Evolutionary conservation across 352 stramenopile genomes (phyloP).

Genomic region (Pythium scleroteichum): DNA sequence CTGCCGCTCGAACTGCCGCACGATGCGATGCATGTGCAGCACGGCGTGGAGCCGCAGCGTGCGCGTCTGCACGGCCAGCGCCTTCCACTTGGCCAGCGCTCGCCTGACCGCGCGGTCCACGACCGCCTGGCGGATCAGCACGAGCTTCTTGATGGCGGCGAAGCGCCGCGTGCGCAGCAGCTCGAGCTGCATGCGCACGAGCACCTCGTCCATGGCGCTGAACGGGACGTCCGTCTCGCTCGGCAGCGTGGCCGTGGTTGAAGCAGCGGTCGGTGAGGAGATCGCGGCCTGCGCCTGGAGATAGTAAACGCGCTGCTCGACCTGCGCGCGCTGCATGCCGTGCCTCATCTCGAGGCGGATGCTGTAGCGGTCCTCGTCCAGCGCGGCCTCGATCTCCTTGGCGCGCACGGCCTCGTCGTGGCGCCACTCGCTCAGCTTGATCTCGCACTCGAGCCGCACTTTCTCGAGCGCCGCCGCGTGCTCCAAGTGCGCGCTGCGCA

Average conservation of each 20-base stretch:
- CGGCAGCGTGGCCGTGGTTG: neutral
- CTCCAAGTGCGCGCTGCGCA: conserved; percentile 49
- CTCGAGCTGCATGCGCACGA: conserved; percentile 66
- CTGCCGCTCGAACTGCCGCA: conserved; percentile 35
- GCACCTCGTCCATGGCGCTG: conserved; percentile 57
- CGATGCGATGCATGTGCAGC: conserved; percentile 45
- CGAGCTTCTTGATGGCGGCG: conserved; percentile 57
- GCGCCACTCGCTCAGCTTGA: conserved; percentile 49
- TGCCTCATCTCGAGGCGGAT: conserved; percentile 67
- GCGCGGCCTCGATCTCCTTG: conserved; percentile 48
- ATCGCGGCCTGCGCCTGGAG: conserved; percentile 42
- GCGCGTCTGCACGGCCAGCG: conserved; percentile 29
- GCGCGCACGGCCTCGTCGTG: conserved; percentile 54
- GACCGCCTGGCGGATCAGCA: conserved; percentile 54
- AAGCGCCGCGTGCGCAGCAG: conserved; percentile 62
- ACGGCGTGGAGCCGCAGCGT: conserved; percentile 37
- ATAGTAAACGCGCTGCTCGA: conserved; percentile 60
- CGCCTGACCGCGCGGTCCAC: conserved; percentile 34
- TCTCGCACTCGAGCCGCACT: conserved; percentile 48
- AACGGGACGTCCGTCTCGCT: conserved; percentile 24
- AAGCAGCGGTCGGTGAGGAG: neutral
- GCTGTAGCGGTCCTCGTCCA: conserved; percentile 71
- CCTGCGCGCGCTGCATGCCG: conserved; percentile 53
- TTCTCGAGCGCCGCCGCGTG: conserved; percentile 51
- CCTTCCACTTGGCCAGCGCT: conserved; percentile 47